phyloP scores from a whole-genome alignment of 2,329 filamentous ascomycete genomes.

The Penicillium sp. region DNA sequence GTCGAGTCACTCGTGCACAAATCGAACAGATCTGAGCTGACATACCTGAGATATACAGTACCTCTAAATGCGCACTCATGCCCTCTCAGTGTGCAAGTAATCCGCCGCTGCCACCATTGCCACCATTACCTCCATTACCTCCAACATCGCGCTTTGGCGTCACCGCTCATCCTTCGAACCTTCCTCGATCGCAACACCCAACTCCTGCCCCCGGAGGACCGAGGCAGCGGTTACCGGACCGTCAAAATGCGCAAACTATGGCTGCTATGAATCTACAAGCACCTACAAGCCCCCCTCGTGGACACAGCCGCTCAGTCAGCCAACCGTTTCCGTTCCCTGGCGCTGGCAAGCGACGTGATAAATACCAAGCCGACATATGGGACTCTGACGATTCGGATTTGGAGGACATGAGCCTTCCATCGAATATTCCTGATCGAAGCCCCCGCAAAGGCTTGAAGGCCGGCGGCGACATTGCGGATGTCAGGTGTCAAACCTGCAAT shows the following conservation, averaged over 20 bases:
- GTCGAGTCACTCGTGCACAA: too few relatives aligned
- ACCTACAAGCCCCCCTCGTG: constrained; percentile 19
- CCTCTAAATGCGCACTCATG: constrained; percentile 31
- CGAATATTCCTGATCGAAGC: constrained; percentile 31
- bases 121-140: constrained; percentile 17
- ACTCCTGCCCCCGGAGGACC: constrained; percentile 15
- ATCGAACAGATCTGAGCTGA: background rate
- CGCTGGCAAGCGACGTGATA: constrained; percentile 47
- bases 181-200: constrained; percentile 14
- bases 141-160: constrained; percentile 19
- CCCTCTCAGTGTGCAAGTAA: constrained; percentile 31
- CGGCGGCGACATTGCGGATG: constrained; percentile 56
- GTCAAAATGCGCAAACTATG: constrained; percentile 23
- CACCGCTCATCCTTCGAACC: constrained; percentile 15
- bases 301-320: constrained; percentile 65
- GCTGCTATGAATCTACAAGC: constrained; percentile 16
- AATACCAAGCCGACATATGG: constrained; percentile 43
- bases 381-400: constrained; percentile 44
- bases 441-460: constrained; percentile 35
- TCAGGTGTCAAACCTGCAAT: constrained; percentile 81
- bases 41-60: background rate
- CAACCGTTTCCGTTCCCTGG: constrained; percentile 69
- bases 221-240: constrained; percentile 15
- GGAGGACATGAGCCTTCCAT: constrained; percentile 25
- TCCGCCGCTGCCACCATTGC: constrained; percentile 19